Conservation (phyloP, 2,329 filamentous ascomycete genomes). For the Aspergillus brunneoviolaceus region DNA sequence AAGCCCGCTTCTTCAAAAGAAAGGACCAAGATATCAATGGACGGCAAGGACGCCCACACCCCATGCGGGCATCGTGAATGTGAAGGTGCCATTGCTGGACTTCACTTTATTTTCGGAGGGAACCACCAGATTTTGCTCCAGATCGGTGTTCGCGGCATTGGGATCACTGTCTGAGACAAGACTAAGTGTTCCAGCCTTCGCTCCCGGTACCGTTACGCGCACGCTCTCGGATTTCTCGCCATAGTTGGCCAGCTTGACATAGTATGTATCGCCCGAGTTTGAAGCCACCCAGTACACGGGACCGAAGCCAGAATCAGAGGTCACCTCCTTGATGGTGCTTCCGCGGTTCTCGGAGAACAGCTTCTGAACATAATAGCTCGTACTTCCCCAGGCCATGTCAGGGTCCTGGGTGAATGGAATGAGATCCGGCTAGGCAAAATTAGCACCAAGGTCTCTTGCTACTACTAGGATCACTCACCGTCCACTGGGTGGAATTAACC, state of each 20-base stretch:
- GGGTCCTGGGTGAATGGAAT: not conserved
- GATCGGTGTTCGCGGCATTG: conserved; percentile 16
- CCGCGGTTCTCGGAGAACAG: conserved; percentile 29
- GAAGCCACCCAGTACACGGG: conserved; percentile 33
- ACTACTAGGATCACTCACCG: no score
- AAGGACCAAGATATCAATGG: not conserved
- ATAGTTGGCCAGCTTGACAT: conserved; percentile 28
- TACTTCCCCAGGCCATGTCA: conserved; percentile 21
- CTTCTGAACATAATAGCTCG: conserved; percentile 32
- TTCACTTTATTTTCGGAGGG: conserved; percentile 12
- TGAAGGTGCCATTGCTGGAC: conserved; percentile 16
- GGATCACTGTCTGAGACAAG: conserved; percentile 21
- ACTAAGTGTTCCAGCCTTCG: conserved; percentile 17
- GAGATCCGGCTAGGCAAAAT: no score
- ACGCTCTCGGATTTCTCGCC: conserved; percentile 21
- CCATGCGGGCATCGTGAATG: conserved; percentile 22
- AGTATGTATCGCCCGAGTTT: conserved; percentile 17
- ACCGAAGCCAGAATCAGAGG: conserved; percentile 21
- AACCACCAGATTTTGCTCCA: not conserved
- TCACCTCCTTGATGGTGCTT: conserved; percentile 23
- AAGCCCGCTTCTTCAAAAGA: no score
- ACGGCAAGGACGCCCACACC: conserved; percentile 22
- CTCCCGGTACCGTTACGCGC: conserved; percentile 13
- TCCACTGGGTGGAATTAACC: no score
- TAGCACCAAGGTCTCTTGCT: no score